These are phyloP conservation scores for Scleromitrula shiraiana DNA, from an alignment of 2,329 filamentous ascomycete species.

Conservation along the genomic window DNA sequence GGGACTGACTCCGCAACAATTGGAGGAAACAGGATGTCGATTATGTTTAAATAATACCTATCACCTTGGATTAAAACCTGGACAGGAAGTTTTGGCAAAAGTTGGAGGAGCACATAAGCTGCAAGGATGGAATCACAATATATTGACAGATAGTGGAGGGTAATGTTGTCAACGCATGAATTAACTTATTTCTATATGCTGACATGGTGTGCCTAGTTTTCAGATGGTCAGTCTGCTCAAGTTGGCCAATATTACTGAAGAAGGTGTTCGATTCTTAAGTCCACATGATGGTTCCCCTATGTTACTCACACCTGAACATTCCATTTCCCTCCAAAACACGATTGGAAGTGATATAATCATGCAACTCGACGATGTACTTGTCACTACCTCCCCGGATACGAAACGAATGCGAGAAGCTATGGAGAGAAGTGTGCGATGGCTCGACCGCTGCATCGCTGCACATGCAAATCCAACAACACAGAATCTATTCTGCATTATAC, in stretches of 20 bases:
- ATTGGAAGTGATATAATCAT: slow-evolving; percentile 99
- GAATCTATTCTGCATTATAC: slow-evolving; percentile 98
- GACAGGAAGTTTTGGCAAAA: slow-evolving; percentile 77
- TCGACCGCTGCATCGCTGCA: slow-evolving; percentile 87
- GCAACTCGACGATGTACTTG: slow-evolving; percentile 97
- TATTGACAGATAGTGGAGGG: slow-evolving; percentile 76
- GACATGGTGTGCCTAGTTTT: slow-evolving; percentile 54
- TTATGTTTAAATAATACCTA: slow-evolving; percentile 98
- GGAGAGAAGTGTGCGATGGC: slow-evolving; percentile 88
- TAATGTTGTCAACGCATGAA: slow-evolving; percentile 31
- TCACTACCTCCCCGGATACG: slow-evolving; percentile 85
- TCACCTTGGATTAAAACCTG: slow-evolving; percentile 89
- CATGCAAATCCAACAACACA: slow-evolving; percentile 77
- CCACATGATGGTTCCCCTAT: slow-evolving; percentile 93
- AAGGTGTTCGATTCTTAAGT: slow-evolving; percentile 91
- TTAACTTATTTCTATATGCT: not conserved
- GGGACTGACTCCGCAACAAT: slow-evolving; percentile 83
- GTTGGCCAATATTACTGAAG: slow-evolving; percentile 84
- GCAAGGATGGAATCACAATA: slow-evolving; percentile 92
- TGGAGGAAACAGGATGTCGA: slow-evolving; percentile 81
- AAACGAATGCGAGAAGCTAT: slow-evolving; percentile 89
- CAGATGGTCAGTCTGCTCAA: slow-evolving; percentile 98
- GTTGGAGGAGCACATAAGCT: slow-evolving; percentile 90
- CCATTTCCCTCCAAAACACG: slow-evolving; percentile 89
- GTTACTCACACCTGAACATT: slow-evolving; percentile 96